phyloP scores from a whole-genome alignment of 768 basidiomycete species.

The Phallus indusiatus region DNA sequence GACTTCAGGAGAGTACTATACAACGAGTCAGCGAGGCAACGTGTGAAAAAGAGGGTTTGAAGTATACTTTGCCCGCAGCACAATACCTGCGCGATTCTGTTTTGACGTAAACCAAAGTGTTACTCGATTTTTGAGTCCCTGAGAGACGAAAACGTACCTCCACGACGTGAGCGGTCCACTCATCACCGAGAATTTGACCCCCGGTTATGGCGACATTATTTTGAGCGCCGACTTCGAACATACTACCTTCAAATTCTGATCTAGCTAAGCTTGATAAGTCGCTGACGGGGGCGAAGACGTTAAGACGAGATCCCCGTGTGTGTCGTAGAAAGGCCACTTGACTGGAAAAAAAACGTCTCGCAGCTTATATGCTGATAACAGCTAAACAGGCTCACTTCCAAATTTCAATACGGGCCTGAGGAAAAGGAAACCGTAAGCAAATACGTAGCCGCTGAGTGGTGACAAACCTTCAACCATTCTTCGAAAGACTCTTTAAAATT shows the following conservation, averaged over 20 bases:
- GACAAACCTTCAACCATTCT: conserved; percentile 70
- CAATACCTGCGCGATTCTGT: conserved; percentile 90
- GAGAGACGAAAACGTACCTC: conserved; percentile 38
- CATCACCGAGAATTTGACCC: conserved; percentile 85
- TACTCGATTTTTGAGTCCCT: neutral
- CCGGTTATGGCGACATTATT: conserved; percentile 69
- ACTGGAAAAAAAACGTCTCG: conserved; percentile 27
- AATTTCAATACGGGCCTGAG: conserved; percentile 73
- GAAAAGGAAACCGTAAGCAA: neutral
- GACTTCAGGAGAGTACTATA: conserved; percentile 79
- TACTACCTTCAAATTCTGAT: conserved; percentile 46
- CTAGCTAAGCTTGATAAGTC: conserved; percentile 80
- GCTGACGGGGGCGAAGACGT: conserved; percentile 85
- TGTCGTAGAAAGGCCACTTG: conserved; percentile 83
- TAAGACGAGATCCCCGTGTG: conserved; percentile 68
- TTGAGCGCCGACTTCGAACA: conserved; percentile 56
- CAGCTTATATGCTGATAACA: neutral
- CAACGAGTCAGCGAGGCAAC: neutral
- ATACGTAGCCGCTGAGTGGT: neutral
- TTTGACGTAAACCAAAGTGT: too few relatives aligned
- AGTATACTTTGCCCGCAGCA: conserved; percentile 75
- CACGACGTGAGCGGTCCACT: conserved; percentile 91
- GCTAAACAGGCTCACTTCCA: conserved; percentile 67
- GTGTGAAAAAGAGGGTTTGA: conserved; percentile 1
- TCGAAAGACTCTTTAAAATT: conserved; percentile 64